Base-by-base conservation (phyloP, 2,329 filamentous ascomycete genomes). In the Cercospora nicotianae region DNA sequence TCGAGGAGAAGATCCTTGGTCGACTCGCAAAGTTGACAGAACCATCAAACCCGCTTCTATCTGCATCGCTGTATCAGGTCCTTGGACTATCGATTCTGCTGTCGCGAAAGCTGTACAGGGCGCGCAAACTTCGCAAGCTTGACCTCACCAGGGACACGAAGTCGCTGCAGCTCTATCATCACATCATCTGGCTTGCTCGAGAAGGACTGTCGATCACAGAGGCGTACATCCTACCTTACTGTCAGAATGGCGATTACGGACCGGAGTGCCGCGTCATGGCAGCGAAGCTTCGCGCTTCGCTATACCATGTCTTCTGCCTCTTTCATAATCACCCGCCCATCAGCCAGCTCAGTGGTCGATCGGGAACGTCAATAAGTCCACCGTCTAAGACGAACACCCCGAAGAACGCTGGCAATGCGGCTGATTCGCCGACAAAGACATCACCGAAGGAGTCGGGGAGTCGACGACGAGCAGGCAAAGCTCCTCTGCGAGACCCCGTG, bases 1-100 rank as follows among this genome's bases (percentile, higher is more conserved):
- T 98, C 70, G 95, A 99, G 80, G 94, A 97, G 83, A 99, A 98
- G 83, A 97, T 96, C 81, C 86, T 99, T 76, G 93, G 93, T 81
- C 90, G 89, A 77, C 90, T 97, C 78, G 94, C 95, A 78, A 91
- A 90, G 80, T 86, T 89, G 69, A 93, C 93, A 73, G 89, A 90
- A 77, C 83, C 87, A 68, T 89, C 92, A 74, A 95, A 94, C 76
- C 89, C 91, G 3, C 85, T 94, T 18, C 87, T 98, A 57, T 91
- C 91, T 7, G 87, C 87, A 20, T 93, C 92, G 78, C 87, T 99
- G 58, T 97, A 93, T 81, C 95, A 95, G 79, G 90, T 98, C 48
- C 86, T 98, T 10, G 95, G 95, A 0, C 86, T 98, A 13, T 97
- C 94, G 3, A 90, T 96, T 67, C 90, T 95, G 77, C 87, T 99